Evolutionary conservation across 306 rosid species (phyloP), one percentile per base, ranked within the genome.

Genomic region (Prinsepia uniflora): DNA sequence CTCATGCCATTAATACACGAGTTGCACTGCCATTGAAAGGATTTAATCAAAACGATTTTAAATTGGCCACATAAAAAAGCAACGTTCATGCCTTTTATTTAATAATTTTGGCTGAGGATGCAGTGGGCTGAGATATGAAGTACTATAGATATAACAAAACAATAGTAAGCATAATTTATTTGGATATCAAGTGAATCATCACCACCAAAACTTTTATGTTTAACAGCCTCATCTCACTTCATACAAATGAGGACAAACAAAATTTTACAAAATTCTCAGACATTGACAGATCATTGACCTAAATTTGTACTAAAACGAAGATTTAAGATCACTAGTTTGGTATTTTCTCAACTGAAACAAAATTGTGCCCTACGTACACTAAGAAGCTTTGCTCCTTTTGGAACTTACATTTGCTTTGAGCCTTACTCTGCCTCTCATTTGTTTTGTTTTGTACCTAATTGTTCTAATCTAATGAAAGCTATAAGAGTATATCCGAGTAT

Each of bases 361-460:
- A 72, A 72, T 57, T 45, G 47, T 63, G 71, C 22, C n/a, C 10
- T 12, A 34, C 64, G 42, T 67, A 78, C 53, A 34, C 54, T 10
- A 49, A 54, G 78, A 55, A 48, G 36, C 55, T 30, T 8, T 68
- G 63, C 62, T 63, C 2, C 10, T 52, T 20, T 42, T 36, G 77
- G 47, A 43, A 11, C 43, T 47, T 47, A 57, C 7, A 57, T 48
- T 46, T 47, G 75, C 42, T 20, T 76, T 62, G 39, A 67, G 65
- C 57, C 83, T 48, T 67, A 67, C 65, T 63, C 81, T 41, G 72
- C 81, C 86, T 52, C 30, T 24, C 30, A 24, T 24, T 24, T 24
- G 30, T 24, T 24, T 24, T 24, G 30, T 24, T 24, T 24, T 24
- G 30, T 24, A 24, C 30, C 30, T 24, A 24, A 24, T 24, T 24